phyloP scores from a whole-genome alignment of 1,284 basidiomycete species.

The Trichosporon faecale region DNA sequence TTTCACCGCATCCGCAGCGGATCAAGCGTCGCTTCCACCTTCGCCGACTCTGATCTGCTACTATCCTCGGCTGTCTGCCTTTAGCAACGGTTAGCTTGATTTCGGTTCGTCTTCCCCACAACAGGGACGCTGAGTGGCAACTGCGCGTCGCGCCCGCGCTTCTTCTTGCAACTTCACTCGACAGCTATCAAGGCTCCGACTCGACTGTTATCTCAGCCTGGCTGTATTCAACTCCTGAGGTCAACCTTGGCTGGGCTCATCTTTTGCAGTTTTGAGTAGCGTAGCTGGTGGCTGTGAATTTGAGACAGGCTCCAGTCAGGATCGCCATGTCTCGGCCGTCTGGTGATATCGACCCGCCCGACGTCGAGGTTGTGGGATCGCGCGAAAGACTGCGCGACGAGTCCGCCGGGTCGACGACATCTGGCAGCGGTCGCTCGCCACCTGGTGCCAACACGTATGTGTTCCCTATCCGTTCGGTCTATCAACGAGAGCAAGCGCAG shows the following conservation, averaged over 20 bases:
- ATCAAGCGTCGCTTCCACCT: not conserved
- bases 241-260: not conserved
- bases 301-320: not conserved
- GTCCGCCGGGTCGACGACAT: not conserved
- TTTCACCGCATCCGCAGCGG: not conserved
- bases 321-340: not conserved
- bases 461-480: conserved; percentile 48
- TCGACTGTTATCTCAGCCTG: not conserved
- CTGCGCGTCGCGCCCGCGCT: not conserved
- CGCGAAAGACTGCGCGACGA: not conserved
- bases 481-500: conserved; percentile 21
- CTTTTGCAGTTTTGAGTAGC: not conserved
- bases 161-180: not conserved
- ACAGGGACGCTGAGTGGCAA: not conserved
- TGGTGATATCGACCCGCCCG: not conserved
- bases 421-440: not conserved
- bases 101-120: not conserved
- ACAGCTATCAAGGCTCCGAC: not conserved
- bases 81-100: not conserved
- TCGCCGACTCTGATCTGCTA: not conserved
- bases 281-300: not conserved
- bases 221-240: not conserved
- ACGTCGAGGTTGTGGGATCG: not conserved
- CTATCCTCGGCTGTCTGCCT: not conserved
- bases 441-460: conserved; percentile 30